A percentile compares a stretch with the other conserved stretches of the same genome.
phyloP scores from a whole-genome alignment of 305 asterid species.

The Fraxinus latifolia region DNA sequence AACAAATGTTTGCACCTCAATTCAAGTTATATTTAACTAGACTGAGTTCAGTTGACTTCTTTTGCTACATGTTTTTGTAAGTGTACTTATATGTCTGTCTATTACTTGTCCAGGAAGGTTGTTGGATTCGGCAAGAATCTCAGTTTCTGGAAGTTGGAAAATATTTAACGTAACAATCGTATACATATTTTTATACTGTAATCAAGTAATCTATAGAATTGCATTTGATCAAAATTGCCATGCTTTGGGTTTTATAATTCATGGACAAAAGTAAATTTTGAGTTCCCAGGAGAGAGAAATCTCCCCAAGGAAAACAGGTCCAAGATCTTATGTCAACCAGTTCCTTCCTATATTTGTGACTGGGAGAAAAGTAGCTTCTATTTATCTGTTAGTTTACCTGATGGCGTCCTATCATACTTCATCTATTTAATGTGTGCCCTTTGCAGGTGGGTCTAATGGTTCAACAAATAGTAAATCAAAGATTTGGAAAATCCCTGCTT shows the following conservation, averaged over 20 bases:
- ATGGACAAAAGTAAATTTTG: neutral
- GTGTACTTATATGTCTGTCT: neutral
- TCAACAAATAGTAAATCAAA: constrained; percentile 82
- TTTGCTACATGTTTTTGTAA: neutral
- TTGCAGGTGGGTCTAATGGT: constrained; percentile 86
- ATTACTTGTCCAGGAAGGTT: neutral
- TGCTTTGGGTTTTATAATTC: neutral
- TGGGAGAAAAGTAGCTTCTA: neutral
- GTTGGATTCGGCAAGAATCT: neutral
- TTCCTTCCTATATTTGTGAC: neutral
- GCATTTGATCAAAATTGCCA: neutral
- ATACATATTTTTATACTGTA: neutral
- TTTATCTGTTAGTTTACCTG: neutral
- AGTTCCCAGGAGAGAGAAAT: neutral
- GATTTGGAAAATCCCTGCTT: constrained; percentile 86
- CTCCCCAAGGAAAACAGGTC: neutral
- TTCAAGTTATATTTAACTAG: neutral
- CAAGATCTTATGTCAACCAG: neutral
- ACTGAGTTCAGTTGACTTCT: neutral
- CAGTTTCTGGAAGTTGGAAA: neutral
- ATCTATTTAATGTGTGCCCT: constrained; percentile 16
- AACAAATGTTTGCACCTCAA: neutral
- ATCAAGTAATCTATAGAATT: neutral
- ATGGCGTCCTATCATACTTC: neutral
- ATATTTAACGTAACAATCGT: neutral